Percentiles rank a stretch among this genome's conserved stretches.
phyloP scores from a whole-genome alignment of 805 yeast species.

The Metschnikowia proteae region DNA sequence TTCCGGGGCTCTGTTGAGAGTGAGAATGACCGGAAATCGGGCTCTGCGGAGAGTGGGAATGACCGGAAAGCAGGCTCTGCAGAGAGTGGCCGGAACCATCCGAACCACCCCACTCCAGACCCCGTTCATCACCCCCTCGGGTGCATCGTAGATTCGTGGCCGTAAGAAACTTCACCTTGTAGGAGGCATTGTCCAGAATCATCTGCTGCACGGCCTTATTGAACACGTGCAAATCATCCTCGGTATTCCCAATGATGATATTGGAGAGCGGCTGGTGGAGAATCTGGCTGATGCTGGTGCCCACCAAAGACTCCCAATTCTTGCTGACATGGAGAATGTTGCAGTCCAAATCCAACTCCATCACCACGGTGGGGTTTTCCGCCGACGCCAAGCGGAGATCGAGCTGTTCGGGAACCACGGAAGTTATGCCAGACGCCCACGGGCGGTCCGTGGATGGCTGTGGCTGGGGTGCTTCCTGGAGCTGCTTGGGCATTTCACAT shows the following conservation, averaged over 20 bases:
- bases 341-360: slow-evolving; percentile 81
- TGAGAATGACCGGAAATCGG: no score
- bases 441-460: not conserved
- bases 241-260: slow-evolving; percentile 58
- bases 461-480: not conserved
- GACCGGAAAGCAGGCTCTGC: no score
- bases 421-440: slow-evolving; percentile 10
- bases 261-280: slow-evolving; percentile 54
- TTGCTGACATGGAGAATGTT: slow-evolving; percentile 68
- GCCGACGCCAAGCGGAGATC: slow-evolving; percentile 64
- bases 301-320: slow-evolving; percentile 77
- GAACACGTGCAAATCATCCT: slow-evolving; percentile 64
- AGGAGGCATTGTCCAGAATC: slow-evolving; percentile 71
- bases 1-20: no score
- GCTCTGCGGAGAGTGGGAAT: no score
- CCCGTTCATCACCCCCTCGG: not conserved
- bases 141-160: slow-evolving; percentile 29
- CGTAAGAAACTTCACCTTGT: slow-evolving; percentile 69
- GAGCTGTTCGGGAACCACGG: slow-evolving; percentile 40
- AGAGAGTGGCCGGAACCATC: not conserved
- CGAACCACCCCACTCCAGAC: no score
- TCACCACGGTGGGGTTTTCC: slow-evolving; percentile 67
- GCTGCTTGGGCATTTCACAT: slow-evolving; percentile 16
- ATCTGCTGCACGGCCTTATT: slow-evolving; percentile 65
- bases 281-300: slow-evolving; percentile 57